phyloP scores from a whole-genome alignment of 495 filamentous ascomycete genomes.

The Aspergillus bridgeri region DNA sequence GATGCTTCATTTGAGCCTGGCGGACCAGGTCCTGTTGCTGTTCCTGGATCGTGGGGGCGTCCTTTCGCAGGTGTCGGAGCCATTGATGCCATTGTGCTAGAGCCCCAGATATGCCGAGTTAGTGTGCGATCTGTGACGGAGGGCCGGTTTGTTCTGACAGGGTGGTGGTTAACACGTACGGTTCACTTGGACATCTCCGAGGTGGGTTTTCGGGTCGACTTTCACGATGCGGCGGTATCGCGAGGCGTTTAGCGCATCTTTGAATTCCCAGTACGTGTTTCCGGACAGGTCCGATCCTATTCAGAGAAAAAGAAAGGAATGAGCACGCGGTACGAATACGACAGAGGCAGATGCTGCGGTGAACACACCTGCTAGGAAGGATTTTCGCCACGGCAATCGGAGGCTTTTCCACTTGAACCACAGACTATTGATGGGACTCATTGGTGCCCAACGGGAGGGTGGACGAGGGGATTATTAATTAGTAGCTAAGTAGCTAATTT shows the following conservation, averaged over 20 bases:
- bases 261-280: slow-evolving; percentile 96
- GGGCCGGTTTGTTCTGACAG: background rate
- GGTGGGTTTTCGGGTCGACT: slow-evolving; percentile 56
- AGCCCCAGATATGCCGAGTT: slow-evolving; percentile 25
- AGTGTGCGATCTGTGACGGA: background rate
- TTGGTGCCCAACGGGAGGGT: slow-evolving; percentile 11
- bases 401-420: slow-evolving; percentile 89
- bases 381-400: slow-evolving; percentile 79
- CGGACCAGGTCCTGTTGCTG: slow-evolving; percentile 67
- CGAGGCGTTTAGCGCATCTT: slow-evolving; percentile 56
- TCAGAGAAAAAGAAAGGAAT: slow-evolving; percentile 27
- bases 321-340: slow-evolving; percentile 16
- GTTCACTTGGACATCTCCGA: slow-evolving; percentile 61
- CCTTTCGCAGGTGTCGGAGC: slow-evolving; percentile 75
- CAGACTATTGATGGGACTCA: slow-evolving; percentile 45
- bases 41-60: slow-evolving; percentile 71
- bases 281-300: slow-evolving; percentile 79
- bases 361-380: slow-evolving; percentile 70
- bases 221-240: slow-evolving; percentile 65
- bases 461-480: slow-evolving; percentile 1
- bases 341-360: slow-evolving; percentile 6
- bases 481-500: background rate
- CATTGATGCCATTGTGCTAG: slow-evolving; percentile 92
- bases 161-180: slow-evolving; percentile 35
- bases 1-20: slow-evolving; percentile 63